Base-by-base conservation (phyloP, 1,139 yeast genomes). In the Candida frijolesensis region DNA sequence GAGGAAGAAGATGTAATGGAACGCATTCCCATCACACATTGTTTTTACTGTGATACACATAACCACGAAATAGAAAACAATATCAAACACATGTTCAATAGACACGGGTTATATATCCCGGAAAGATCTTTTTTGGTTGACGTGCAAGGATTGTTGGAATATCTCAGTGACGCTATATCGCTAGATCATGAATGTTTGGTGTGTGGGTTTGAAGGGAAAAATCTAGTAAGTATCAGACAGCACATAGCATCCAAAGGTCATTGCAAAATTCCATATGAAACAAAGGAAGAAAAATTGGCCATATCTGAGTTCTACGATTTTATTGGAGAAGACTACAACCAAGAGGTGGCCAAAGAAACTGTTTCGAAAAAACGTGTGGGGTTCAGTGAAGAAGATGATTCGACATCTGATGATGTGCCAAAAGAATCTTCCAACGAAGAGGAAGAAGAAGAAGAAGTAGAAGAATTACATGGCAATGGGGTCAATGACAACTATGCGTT, bases 161-260 rank as follows among this genome's bases (percentile, higher is more conserved):
- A 71, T 54, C 51, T 82, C 30, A 74, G 79, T 47, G 82, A 76
- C 53, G 68, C 70, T 0, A 62, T 80, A 1, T 64, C 77, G 4
- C 54, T 75, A 3, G 82, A 80, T 49, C 66, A 72, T 51, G 80
- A 75, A 52, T 82, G 86, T 60, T 61, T 80, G 25, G 78, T 72
- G 14, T 82, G 86, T 65, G 84, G 83, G 2, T 82, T 78, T 55
- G 65, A 67, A 40, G 84, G 85, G 1, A 78, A 66, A 51, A 77
- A 69, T 52, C 60, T 80, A 49, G 72, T 72, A 49, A 74, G 85
- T 58, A 70, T 81, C 1, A 69, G 85, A 54, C 85, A 80, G 54
- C 86, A 82, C 60, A 65, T 79, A 54, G 45, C 54, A 6, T 68
- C 79, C 8, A 82, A 81, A 60, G 84, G 85, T 0, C 86, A 82